These are phyloP conservation scores for Rhinocladiella mackenziei DNA, from an alignment of 2,329 filamentous ascomycete genomes.

Conservation along the genomic window DNA sequence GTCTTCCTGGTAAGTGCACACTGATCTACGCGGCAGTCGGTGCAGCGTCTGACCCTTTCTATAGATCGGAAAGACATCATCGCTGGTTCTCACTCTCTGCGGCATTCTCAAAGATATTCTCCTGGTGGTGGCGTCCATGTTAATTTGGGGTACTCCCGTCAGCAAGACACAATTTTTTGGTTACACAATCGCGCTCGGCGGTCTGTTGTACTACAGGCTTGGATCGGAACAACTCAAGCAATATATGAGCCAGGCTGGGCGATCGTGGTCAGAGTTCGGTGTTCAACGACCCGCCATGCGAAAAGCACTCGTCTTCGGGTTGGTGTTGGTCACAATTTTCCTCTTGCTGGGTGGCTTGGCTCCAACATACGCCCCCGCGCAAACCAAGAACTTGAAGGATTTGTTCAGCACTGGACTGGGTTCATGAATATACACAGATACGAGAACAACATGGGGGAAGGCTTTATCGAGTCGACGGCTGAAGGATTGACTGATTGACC, in stretches of 20 bases:
- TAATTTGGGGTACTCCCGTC: slow-evolving; percentile 73
- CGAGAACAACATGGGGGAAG: neutral
- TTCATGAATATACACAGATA: slow-evolving; percentile 5
- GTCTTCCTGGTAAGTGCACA: slow-evolving; percentile 69
- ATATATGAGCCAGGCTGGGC: slow-evolving; percentile 66
- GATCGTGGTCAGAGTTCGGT: slow-evolving; percentile 84
- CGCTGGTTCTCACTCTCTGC: slow-evolving; percentile 77
- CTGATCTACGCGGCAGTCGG: neutral
- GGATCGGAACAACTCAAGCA: slow-evolving; percentile 74
- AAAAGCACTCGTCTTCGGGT: slow-evolving; percentile 68
- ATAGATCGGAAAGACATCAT: slow-evolving; percentile 83
- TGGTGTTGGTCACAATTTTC: slow-evolving; percentile 62
- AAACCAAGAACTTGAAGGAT: slow-evolving; percentile 27
- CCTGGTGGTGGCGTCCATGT: slow-evolving; percentile 69
- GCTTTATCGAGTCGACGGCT: neutral
- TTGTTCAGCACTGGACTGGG: slow-evolving; percentile 24
- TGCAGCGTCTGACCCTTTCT: neutral
- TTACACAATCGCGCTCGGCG: slow-evolving; percentile 67
- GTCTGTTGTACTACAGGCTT: slow-evolving; percentile 66
- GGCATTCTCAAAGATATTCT: slow-evolving; percentile 87
- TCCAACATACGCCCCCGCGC: slow-evolving; percentile 45
- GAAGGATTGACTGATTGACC: neutral
- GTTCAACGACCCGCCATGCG: slow-evolving; percentile 70
- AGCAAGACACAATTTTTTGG: slow-evolving; percentile 68
- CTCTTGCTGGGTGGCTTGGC: slow-evolving; percentile 65